Evolutionary conservation across 305 asterid genomes (phyloP), one percentile per base, ranked within the genome.

Genomic region (Fraxinus baroniana): DNA sequence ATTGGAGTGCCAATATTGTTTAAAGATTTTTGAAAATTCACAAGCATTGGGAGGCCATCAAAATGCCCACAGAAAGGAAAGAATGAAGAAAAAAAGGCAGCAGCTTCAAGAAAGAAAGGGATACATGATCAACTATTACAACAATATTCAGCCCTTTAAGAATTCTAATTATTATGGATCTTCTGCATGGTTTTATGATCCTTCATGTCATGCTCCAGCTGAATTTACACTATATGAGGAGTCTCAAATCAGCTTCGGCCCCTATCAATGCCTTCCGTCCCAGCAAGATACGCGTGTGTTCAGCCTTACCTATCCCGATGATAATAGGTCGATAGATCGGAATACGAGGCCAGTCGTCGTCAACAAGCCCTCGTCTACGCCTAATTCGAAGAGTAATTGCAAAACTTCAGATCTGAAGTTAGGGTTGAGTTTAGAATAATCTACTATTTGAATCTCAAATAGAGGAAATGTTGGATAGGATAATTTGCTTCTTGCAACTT

Each of bases 41-140:
- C 99, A 94, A 55, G 97, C 99, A 66, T 85, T 95, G 66, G 99
- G 99, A 20, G 99, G 99, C 1, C 99, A 95, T 80, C 99, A 95
- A 82, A 95, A 95, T 88, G 99, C 99, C 8, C 99, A 95, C 86
- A 95, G 94, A 81, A 95, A 93, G 89, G 99, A 95, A 80, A 93
- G 99, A 76, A 68, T 92, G 95, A 92, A 85, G 92, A 94, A 93
- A 28, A 95, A 92, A 73, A 92, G 90, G 87, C 64, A 92, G 30
- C 97, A 93, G 66, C 90, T 92, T 81, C 97, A 93, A 90, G 96
- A 92, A 90, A 93, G 95, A 83, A 92, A 88, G 82, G 92, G 94
- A 15, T 90, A 84, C 85, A 83, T 71, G 24, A 15, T 92, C 80
- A 91, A 86, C 83, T 89, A 87, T 80, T 93, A 90, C 80, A 32